A percentile compares a stretch with the other conserved stretches of the same genome.
Conservation (phyloP, 768 basidiomycete species). For the Lentinula aciculospora region DNA sequence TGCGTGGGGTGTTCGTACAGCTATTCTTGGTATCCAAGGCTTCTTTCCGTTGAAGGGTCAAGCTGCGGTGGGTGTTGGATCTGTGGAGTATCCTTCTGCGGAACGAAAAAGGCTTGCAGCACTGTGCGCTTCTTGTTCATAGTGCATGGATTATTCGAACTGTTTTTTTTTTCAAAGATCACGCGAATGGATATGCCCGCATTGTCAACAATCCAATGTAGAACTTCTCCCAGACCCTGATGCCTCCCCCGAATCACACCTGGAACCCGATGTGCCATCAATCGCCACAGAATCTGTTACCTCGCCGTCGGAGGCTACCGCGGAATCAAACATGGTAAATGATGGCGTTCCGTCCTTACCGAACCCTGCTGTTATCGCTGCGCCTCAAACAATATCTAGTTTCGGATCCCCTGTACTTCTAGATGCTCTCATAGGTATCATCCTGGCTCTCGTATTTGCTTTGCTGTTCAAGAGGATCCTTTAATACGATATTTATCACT, state of each 20-base stretch:
- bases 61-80: constrained; percentile 82
- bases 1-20: constrained; percentile 97
- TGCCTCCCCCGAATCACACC: neutral
- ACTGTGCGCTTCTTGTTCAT: constrained; percentile 43
- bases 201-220: constrained; percentile 62
- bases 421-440: constrained; percentile 69
- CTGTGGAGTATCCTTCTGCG: constrained; percentile 67
- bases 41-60: constrained; percentile 89
- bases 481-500: constrained; percentile 18
- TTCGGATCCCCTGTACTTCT: constrained; percentile 19
- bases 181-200: constrained; percentile 74
- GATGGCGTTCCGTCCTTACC: neutral
- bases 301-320: neutral
- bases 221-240: constrained; percentile 66
- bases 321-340: constrained; percentile 1
- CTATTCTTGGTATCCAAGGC: constrained; percentile 83
- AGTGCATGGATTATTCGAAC: neutral
- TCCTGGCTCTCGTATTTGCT: constrained; percentile 62
- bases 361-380: constrained; percentile 4
- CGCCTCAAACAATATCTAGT: constrained; percentile 11
- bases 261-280: no score
- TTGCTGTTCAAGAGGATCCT: constrained; percentile 59
- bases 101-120: constrained; percentile 77
- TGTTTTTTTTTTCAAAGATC: constrained; percentile 44
- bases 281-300: no score